These are phyloP conservation scores for Paxillus ammoniavirescens DNA, from an alignment of 768 basidiomycete species.

Conservation along the genomic window DNA sequence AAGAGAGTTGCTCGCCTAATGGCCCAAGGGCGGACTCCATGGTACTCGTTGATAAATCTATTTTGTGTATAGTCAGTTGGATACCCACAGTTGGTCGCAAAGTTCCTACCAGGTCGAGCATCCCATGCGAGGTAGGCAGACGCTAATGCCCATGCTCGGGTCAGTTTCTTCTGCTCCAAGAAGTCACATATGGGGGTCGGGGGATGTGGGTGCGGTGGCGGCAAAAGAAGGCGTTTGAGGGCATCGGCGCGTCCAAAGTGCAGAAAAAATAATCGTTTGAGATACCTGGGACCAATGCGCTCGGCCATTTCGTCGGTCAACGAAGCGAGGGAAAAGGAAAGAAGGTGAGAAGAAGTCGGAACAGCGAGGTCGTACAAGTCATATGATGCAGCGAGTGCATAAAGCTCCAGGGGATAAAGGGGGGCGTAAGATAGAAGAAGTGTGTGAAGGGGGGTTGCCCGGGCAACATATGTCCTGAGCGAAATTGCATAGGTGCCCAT, in stretches of 20 bases:
- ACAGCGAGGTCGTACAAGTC: slow-evolving; percentile 75
- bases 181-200: slow-evolving; percentile 69
- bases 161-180: slow-evolving; percentile 73
- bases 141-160: slow-evolving; percentile 79
- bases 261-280: slow-evolving; percentile 80
- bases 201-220: slow-evolving; percentile 75
- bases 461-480: slow-evolving; percentile 44
- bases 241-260: slow-evolving; percentile 83
- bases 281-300: slow-evolving; percentile 70
- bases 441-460: slow-evolving; percentile 54
- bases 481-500: slow-evolving; percentile 61
- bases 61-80: not conserved
- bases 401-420: slow-evolving; percentile 66
- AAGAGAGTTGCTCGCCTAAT: slow-evolving; percentile 64
- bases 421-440: slow-evolving; percentile 69
- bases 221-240: slow-evolving; percentile 71
- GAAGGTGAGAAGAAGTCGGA: slow-evolving; percentile 68
- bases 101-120: slow-evolving; percentile 64
- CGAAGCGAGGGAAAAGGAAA: slow-evolving; percentile 65
- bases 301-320: slow-evolving; percentile 70
- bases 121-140: slow-evolving; percentile 85
- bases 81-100: not conserved
- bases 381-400: slow-evolving; percentile 64
- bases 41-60: slow-evolving; percentile 70
- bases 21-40: slow-evolving; percentile 75